phyloP scores from a whole-genome alignment of 371 early-diverging fungal species.

The Haplosporangium sp. region DNA sequence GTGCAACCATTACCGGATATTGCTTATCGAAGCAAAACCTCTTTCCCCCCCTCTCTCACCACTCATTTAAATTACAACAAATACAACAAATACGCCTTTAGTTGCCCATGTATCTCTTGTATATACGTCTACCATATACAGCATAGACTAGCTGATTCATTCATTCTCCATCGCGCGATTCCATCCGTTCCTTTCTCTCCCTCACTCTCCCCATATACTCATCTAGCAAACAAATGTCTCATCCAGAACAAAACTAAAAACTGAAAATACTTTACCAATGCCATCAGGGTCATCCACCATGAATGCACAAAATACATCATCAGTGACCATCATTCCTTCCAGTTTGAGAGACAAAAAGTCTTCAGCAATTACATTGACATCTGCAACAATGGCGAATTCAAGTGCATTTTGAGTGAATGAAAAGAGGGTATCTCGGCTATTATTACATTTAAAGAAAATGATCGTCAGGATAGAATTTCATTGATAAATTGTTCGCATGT shows the following conservation, averaged over 20 bases:
- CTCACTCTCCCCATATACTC: neutral
- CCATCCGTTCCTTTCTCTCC: neutral
- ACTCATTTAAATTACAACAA: neutral
- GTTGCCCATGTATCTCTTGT: too few relatives aligned
- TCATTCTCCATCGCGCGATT: too few relatives aligned
- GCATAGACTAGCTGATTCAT: too few relatives aligned
- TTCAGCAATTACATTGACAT: conserved; percentile 63
- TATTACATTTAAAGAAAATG: neutral
- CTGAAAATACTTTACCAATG: conserved; percentile 58
- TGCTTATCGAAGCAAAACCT: conserved; percentile 19
- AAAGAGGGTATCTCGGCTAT: conserved; percentile 73
- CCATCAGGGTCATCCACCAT: conserved; percentile 80
- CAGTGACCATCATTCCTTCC: conserved; percentile 58
- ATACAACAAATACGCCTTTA: too few relatives aligned
- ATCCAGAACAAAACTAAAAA: neutral
- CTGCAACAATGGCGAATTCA: conserved; percentile 79
- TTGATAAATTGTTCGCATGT: too few relatives aligned
- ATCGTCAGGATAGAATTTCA: neutral
- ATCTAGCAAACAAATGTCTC: neutral
- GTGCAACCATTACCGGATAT: neutral
- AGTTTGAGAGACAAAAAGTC: conserved; percentile 62
- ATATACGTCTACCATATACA: too few relatives aligned
- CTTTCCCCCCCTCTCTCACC: neutral
- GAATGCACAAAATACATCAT: conserved; percentile 74
- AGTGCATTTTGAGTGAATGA: conserved; percentile 80